phyloP scores from a whole-genome alignment of 2,329 filamentous ascomycete species.

The Passalora sequoiae region DNA sequence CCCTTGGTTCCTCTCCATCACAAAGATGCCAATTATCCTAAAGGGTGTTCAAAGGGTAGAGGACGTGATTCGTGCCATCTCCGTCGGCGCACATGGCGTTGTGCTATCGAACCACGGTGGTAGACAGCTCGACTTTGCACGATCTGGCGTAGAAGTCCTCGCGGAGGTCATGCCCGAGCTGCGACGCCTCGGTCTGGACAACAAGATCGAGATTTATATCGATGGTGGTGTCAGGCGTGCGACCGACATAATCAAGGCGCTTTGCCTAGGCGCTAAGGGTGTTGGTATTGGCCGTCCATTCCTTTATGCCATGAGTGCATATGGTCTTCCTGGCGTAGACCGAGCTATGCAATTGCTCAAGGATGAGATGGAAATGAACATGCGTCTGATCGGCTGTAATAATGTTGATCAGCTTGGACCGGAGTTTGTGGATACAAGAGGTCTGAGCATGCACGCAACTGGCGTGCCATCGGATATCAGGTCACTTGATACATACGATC shows the following conservation, averaged over 20 bases:
- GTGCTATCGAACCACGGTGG: constrained; percentile 96
- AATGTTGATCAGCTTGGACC: constrained; percentile 73
- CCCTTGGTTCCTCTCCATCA: constrained; percentile 74
- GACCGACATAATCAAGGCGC: constrained; percentile 91
- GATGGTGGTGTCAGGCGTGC: constrained; percentile 87
- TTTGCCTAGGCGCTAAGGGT: constrained; percentile 85
- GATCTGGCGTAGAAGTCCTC: constrained; percentile 82
- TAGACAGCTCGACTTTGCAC: constrained; percentile 85
- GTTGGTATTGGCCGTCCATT: constrained; percentile 94
- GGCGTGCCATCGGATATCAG: constrained; percentile 59
- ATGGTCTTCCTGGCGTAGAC: constrained; percentile 81
- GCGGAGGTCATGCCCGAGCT: constrained; percentile 83
- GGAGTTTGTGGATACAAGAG: constrained; percentile 71
- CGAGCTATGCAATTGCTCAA: constrained; percentile 68
- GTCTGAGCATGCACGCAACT: constrained; percentile 58
- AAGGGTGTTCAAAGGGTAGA: constrained; percentile 97
- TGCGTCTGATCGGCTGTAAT: constrained; percentile 82
- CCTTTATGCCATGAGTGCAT: constrained; percentile 91
- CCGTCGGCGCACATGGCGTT: constrained; percentile 74
- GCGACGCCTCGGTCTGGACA: constrained; percentile 49
- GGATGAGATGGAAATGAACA: constrained; percentile 99
- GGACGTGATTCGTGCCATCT: constrained; percentile 75
- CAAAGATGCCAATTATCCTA: constrained; percentile 88
- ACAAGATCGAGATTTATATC: constrained; percentile 72
- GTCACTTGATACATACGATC: constrained; percentile 52